Base-by-base conservation (phyloP, 2,329 filamentous ascomycete genomes). In the Aspergillus uvarum region DNA sequence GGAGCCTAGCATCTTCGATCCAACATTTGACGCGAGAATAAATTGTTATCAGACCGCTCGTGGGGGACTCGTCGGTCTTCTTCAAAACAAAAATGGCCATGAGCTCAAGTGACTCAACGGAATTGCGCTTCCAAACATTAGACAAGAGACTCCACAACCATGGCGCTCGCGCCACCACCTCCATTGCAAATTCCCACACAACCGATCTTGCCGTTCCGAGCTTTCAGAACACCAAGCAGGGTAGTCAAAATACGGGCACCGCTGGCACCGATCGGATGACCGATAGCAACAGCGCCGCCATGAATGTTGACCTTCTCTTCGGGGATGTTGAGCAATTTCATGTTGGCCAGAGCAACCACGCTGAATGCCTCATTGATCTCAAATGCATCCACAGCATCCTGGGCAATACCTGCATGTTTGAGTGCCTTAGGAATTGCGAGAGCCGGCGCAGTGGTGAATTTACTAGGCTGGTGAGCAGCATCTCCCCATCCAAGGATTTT, bases 291-390 rank as follows among this genome's bases (percentile, higher is more conserved):
- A 57, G 95, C 91, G 75, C 95, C 95, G 73, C 95, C 95, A 73
- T 92, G 94, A 59, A 98, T 82, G 81, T 99, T 99, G 75, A 99
- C 93, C 80, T 92, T 96, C 61, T 93, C 90, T 66, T 90, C 85
- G 65, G 83, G 82, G 59, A 99, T 81, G 63, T 83, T 84, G 47
- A 99, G 87, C 58, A 98, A 78, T 86, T 99, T 96, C 81, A 96
- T 87, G 83, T 99, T 99, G 67, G 95, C 93, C 55, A 99, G 85
- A 44, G 95, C 92, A 65, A 99, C 95, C 53, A 96, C 95, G 64
- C 91, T 95, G 83, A 99, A 99, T 47, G 95, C 95, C 83, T 99
- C 95, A 83, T 99, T 99, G 84, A 99, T 97, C 84, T 99, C 95
- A 78, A 95, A 99, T 69, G 87, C 95, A 72, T 98, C 94, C 60